Conservation (phyloP, 192 early-diverging fungal genomes). For the Podila horticola region DNA sequence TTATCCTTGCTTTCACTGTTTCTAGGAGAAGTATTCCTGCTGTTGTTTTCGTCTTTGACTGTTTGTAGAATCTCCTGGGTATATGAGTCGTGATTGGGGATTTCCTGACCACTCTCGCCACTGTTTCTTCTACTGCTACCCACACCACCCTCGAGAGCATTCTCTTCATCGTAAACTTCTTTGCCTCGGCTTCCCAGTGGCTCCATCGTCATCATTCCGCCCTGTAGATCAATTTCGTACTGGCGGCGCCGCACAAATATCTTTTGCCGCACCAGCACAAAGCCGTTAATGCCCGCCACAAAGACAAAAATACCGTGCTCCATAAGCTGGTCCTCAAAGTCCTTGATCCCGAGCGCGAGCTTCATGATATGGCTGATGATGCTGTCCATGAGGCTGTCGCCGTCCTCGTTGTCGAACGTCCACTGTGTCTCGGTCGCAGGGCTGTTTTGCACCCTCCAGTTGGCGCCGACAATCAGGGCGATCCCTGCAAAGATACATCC, state of each 20-base stretch:
- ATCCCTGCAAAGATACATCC: constrained; percentile 17
- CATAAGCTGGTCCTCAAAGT: constrained; percentile 43
- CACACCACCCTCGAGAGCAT: not conserved
- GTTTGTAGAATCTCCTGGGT: not conserved
- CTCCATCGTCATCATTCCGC: constrained; percentile 50
- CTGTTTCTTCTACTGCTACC: not conserved
- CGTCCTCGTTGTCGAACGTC: constrained; percentile 28
- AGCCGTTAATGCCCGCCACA: constrained; percentile 38
- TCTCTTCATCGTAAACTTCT: not conserved
- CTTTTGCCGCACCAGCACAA: constrained; percentile 24
- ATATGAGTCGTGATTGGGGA: not conserved
- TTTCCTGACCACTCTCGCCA: not conserved
- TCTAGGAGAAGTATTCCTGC: not conserved
- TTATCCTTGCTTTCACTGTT: constrained; percentile 31
- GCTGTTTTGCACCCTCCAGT: constrained; percentile 6
- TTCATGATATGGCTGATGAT: constrained; percentile 28
- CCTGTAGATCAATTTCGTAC: constrained; percentile 35
- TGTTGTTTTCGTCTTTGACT: constrained; percentile 5
- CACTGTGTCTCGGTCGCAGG: constrained; percentile 9
- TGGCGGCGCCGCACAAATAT: constrained; percentile 20
- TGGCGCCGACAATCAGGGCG: constrained; percentile 18
- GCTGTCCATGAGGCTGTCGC: constrained; percentile 26
- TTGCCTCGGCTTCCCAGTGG: not conserved
- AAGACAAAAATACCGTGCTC: constrained; percentile 45
- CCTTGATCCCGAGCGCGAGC: constrained; percentile 25